Evolutionary conservation across 2,329 filamentous ascomycete species (phyloP), one percentile per base, ranked within the genome.

Genomic region (Xylaria sp.): DNA sequence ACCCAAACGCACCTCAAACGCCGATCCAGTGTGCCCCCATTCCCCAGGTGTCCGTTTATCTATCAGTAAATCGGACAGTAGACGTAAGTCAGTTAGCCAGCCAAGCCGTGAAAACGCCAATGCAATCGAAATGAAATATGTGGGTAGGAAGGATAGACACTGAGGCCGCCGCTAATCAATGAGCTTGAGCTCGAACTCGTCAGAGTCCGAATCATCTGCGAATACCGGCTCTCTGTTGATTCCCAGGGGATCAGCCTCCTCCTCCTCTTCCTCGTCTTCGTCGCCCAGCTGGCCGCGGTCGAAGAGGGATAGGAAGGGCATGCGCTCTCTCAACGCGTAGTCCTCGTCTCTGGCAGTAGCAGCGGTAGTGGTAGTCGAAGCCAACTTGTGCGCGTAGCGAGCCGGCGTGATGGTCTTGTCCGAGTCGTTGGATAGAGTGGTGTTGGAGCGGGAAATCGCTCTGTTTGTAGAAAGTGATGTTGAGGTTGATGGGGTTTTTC

Each of bases 301-400:
- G 74, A 91, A 90, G 25, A 90, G 88, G 15, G 84, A 85, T 54
- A 89, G 79, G 73, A 90, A 90, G 2, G 84, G 82, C 0, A 88
- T 86, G 28, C 81, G 83, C 55, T 80, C 72, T 65, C 80, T 77
- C 72, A 78, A 78, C 60, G 77, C 78, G 63, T 82, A 78, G 39
- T 78, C 77, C 23, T 80, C 80, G 59, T 79, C 80, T 4, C n/a
- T 63, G 5, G 46, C 31, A 4, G 77, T 69, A 2, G 57, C 51
- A 9, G 77, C 68, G 9, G 57, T 60, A 48, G 78, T 68, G 9
- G 57, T 60, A 48, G 72, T 70, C 2, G 71, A 65, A 18, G 63
- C 74, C 63, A 79, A 72, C 8, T 74, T 74, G 54, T 80, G 75
- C 0, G 82, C 81, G 65, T 81, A 84, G 28, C 77, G 77, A 20